These are phyloP conservation scores for Sporobolomyces pararoseus DNA, from an alignment of 768 basidiomycete species.

Conservation along the genomic window DNA sequence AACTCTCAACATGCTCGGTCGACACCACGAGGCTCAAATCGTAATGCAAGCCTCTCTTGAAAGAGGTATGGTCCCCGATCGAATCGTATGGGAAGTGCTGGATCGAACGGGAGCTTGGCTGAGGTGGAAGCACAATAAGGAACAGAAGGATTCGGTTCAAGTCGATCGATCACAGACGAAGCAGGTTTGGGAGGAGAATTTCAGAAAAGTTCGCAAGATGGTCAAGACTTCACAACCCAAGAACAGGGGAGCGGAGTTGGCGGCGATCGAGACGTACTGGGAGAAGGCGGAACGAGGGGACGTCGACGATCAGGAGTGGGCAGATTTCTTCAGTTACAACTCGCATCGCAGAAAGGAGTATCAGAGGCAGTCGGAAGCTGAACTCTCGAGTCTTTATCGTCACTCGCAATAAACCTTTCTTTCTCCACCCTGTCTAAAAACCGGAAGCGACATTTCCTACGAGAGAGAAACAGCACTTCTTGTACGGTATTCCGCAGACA, in stretches of 20 bases:
- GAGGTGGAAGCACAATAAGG: slow-evolving; percentile 10
- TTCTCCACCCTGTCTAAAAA: not conserved
- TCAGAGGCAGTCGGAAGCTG: not conserved
- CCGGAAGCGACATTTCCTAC: too few relatives aligned
- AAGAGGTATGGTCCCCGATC: slow-evolving; percentile 28
- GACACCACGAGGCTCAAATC: slow-evolving; percentile 13
- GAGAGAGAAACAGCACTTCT: not conserved
- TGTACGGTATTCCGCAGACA: not conserved
- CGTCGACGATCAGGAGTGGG: slow-evolving; percentile 2
- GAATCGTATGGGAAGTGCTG: not conserved
- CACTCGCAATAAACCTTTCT: too few relatives aligned
- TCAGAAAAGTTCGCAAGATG: not conserved
- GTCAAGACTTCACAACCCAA: not conserved
- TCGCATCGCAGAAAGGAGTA: not conserved
- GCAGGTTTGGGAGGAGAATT: not conserved
- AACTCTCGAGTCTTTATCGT: not conserved
- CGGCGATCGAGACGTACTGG: not conserved
- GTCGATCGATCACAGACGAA: not conserved
- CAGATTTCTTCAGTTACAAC: not conserved
- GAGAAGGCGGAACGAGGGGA: slow-evolving; percentile 8
- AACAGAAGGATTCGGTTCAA: not conserved
- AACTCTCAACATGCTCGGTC: not conserved
- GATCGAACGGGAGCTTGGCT: not conserved
- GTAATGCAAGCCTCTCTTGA: slow-evolving; percentile 1
- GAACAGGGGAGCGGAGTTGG: not conserved